Evolutionary conservation across 371 early-diverging fungal genomes (phyloP).

Genomic region (Apophysomyces variabilis): DNA sequence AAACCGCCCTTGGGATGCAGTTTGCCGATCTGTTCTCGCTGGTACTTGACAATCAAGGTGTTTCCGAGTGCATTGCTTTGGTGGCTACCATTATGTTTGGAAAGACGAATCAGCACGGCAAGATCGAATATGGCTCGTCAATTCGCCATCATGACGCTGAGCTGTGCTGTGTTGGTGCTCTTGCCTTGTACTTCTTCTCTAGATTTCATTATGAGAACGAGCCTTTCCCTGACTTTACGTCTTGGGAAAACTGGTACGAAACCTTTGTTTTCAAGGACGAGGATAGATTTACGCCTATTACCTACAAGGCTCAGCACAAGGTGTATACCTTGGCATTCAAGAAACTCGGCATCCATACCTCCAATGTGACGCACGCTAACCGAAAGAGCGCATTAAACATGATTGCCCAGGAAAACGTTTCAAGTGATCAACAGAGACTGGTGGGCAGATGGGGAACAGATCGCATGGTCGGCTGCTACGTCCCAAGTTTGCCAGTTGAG

Average conservation of each 20-base stretch:
- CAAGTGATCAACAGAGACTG: constrained; percentile 10
- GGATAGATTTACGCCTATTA: too few species aligned
- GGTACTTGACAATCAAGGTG: constrained; percentile 1
- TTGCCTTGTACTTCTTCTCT: too few species aligned
- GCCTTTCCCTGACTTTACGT: too few species aligned
- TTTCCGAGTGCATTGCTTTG: neutral
- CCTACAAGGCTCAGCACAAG: too few species aligned
- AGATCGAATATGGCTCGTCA: constrained; percentile 15
- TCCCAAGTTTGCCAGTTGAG: constrained; percentile 15
- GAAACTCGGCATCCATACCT: neutral
- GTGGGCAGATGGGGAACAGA: constrained; percentile 20
- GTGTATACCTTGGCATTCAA: too few species aligned
- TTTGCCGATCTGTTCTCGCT: constrained; percentile 11
- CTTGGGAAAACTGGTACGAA: too few species aligned
- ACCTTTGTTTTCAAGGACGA: too few species aligned
- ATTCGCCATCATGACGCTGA: neutral
- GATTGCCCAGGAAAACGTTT: constrained; percentile 13
- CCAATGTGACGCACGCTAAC: constrained; percentile 15
- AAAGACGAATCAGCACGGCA: constrained; percentile 11
- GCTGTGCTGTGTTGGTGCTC: too few species aligned
- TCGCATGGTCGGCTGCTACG: constrained; percentile 18
- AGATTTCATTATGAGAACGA: too few species aligned
- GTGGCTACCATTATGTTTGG: constrained; percentile 11
- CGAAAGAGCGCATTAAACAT: constrained; percentile 16
- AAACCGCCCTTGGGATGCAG: constrained; percentile 5